phyloP scores from a whole-genome alignment of 768 basidiomycete species.

The Leucosporidium yakuticum region DNA sequence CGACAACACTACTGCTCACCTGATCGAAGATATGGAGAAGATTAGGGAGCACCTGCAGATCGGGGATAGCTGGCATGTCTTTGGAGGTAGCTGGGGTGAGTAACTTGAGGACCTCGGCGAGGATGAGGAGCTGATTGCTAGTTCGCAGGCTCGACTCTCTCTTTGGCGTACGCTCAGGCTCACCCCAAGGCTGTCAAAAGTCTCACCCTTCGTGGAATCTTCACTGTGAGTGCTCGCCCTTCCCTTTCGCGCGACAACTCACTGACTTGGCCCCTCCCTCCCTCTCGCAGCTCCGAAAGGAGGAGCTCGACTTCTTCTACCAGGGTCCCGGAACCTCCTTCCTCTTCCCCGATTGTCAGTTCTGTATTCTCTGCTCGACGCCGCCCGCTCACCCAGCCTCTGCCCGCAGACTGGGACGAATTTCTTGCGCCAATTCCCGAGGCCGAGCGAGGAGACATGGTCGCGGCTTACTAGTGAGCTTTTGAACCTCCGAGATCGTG shows the following conservation, averaged over 20 bases:
- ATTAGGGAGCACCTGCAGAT: slow-evolving; percentile 63
- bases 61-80: slow-evolving; percentile 79
- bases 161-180: slow-evolving; percentile 59
- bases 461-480: slow-evolving; percentile 65
- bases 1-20: slow-evolving; percentile 90
- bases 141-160: slow-evolving; percentile 65
- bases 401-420: slow-evolving; percentile 78
- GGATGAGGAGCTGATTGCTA: slow-evolving; percentile 63
- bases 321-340: slow-evolving; percentile 49
- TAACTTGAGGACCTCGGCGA: background rate
- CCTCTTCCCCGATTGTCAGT: slow-evolving; percentile 34
- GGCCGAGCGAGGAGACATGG: slow-evolving; percentile 67
- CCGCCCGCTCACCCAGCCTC: background rate
- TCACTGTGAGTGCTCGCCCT: slow-evolving; percentile 52
- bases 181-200: slow-evolving; percentile 76
- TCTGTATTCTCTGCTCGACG: too few relatives aligned
- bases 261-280: background rate
- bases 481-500: too few relatives aligned
- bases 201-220: slow-evolving; percentile 76
- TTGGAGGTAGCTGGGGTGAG: slow-evolving; percentile 79
- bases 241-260: background rate
- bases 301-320: slow-evolving; percentile 87
- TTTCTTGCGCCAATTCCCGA: slow-evolving; percentile 76
- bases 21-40: slow-evolving; percentile 82
- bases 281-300: slow-evolving; percentile 30